Conservation (phyloP, 2,329 filamentous ascomycete genomes). For the Myriangium duriaei region DNA sequence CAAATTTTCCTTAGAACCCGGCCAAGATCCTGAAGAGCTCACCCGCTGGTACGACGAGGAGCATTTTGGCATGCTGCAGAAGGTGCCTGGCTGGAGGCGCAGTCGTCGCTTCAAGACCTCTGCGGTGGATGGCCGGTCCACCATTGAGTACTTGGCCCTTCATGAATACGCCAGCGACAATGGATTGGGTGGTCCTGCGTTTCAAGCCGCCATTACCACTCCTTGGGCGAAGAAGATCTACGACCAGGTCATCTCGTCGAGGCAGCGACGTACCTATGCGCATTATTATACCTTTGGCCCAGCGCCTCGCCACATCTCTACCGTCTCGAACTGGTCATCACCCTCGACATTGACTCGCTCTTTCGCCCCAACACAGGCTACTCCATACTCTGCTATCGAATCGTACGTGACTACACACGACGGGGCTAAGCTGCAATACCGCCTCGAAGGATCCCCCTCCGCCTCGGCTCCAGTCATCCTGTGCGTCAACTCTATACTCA, state of each 20-base stretch:
- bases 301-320: conserved; percentile 54
- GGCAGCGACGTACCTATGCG: conserved; percentile 49
- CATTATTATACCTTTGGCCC: conserved; percentile 73
- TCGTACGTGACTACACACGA: conserved; percentile 59
- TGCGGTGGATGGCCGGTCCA: conserved; percentile 40
- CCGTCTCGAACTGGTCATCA: conserved; percentile 44
- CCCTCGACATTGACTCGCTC: conserved; percentile 40
- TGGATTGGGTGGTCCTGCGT: conserved; percentile 52
- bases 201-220: conserved; percentile 50
- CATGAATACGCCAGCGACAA: conserved; percentile 61
- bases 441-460: conserved; percentile 58
- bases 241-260: conserved; percentile 44
- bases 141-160: conserved; percentile 50
- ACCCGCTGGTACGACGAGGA: conserved; percentile 63
- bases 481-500: conserved; percentile 70
- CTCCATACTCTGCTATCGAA: conserved; percentile 44
- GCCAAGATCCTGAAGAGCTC: conserved; percentile 42
- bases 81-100: conserved; percentile 67
- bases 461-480: conserved; percentile 59
- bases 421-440: conserved; percentile 56
- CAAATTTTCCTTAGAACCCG: conserved; percentile 45
- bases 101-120: conserved; percentile 59
- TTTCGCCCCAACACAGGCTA: conserved; percentile 18
- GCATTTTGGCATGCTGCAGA: conserved; percentile 57
- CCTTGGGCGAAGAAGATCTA: conserved; percentile 49